Evolutionary conservation across 345 rosid species (phyloP).

Genomic region (Pistacia atlantica): DNA sequence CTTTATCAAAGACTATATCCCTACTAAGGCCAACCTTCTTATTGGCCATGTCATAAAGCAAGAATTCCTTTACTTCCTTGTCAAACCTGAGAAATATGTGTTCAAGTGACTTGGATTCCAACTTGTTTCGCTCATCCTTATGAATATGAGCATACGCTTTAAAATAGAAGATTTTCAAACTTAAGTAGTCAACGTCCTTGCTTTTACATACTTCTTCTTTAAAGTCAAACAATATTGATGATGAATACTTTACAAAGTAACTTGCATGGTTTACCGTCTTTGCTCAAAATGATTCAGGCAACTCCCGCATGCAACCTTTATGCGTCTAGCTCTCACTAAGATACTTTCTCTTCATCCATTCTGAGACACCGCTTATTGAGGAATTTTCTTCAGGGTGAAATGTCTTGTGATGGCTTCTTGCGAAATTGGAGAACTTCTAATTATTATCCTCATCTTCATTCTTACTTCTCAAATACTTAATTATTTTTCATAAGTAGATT

Average conservation of each 20-base stretch:
- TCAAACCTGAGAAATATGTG: neutral
- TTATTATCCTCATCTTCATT: neutral
- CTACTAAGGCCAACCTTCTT: neutral
- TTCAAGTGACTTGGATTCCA: neutral
- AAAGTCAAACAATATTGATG: neutral
- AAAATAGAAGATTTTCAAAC: neutral
- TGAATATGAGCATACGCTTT: neutral
- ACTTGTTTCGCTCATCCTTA: neutral
- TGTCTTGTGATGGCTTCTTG: neutral
- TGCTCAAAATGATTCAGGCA: neutral
- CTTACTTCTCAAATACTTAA: neutral
- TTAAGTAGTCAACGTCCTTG: neutral
- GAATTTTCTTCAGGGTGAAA: neutral
- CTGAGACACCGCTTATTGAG: neutral
- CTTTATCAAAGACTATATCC: neutral
- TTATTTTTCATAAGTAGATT: neutral
- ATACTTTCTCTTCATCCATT: neutral
- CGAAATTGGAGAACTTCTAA: neutral
- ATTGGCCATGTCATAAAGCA: neutral
- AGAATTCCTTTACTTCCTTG: neutral
- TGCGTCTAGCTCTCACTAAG: neutral
- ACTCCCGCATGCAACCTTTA: neutral
- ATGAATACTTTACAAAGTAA: neutral
- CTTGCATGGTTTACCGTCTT: neutral
- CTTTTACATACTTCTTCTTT: neutral